Evolutionary conservation across 176 grass and related monocot genomes (phyloP).

Genomic region (Oryza rufipogon): DNA sequence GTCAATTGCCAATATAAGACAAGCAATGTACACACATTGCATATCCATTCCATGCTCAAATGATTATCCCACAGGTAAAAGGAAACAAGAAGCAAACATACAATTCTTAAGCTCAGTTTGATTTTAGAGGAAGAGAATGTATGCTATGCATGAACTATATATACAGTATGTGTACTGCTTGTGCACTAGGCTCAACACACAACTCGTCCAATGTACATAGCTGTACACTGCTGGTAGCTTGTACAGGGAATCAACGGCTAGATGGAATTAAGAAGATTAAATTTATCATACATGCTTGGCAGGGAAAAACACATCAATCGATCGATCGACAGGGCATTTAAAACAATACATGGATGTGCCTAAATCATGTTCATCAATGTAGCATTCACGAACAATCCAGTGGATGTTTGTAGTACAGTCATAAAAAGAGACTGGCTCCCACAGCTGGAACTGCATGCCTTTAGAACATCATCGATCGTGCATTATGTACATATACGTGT

Average conservation of each 20-base stretch:
- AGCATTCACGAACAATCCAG: constrained; percentile 51
- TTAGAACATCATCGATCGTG: constrained; percentile 24
- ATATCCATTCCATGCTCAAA: constrained; percentile 7
- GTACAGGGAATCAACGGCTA: background rate
- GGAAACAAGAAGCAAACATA: background rate
- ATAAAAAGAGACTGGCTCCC: constrained; percentile 31
- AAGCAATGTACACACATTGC: constrained; percentile 13
- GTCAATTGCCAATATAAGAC: constrained; percentile 41
- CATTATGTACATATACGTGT: background rate
- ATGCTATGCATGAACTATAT: background rate
- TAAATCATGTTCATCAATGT: constrained; percentile 59
- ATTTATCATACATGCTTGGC: background rate
- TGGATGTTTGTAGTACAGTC: constrained; percentile 50
- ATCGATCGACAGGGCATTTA: constrained; percentile 50
- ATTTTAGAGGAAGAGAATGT: background rate
- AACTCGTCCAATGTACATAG: background rate
- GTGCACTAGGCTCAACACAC: background rate
- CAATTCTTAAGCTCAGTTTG: background rate
- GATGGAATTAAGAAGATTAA: constrained; percentile 14
- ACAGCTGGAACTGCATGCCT: constrained; percentile 7
- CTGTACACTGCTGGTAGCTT: background rate
- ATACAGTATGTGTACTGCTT: background rate
- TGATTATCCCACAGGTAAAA: constrained; percentile 38
- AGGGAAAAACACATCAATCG: background rate
- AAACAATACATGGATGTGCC: constrained; percentile 53